Evolutionary conservation across 176 grass and related monocot species (phyloP).

Genomic region (Cenchrus fungigraminus): DNA sequence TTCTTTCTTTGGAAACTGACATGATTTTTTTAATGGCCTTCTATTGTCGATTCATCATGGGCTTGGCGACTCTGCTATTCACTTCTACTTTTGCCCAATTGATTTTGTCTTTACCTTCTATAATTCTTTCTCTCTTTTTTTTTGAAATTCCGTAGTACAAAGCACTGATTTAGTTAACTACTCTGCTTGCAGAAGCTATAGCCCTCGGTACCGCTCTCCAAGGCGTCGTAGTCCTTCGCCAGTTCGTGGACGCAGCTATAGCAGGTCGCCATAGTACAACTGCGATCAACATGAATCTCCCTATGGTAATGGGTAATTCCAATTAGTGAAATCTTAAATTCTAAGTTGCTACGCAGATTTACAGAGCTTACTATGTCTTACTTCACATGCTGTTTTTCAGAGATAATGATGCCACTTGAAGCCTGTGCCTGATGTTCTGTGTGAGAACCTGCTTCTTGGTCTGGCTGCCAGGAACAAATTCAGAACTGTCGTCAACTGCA

Average conservation of each 20-base stretch:
- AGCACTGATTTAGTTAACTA: slow-evolving; percentile 30
- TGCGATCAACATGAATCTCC: slow-evolving; percentile 54
- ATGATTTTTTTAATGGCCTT: background rate
- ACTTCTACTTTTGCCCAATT: background rate
- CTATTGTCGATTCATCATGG: background rate
- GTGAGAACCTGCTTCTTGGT: slow-evolving; percentile 39
- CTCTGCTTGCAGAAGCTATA: slow-evolving; percentile 72
- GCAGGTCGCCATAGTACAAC: slow-evolving; percentile 64
- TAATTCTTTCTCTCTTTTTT: background rate
- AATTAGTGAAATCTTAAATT: background rate
- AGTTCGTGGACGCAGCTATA: slow-evolving; percentile 62
- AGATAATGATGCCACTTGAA: slow-evolving; percentile 49
- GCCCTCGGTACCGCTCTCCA: slow-evolving; percentile 84
- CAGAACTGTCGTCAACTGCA: slow-evolving; percentile 60
- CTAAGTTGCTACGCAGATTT: background rate
- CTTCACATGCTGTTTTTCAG: slow-evolving; percentile 31
- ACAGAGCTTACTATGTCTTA: background rate
- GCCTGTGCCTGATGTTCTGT: slow-evolving; percentile 17
- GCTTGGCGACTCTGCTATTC: background rate
- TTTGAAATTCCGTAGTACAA: background rate
- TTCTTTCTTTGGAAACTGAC: background rate
- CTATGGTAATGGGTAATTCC: slow-evolving; percentile 65
- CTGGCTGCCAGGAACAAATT: slow-evolving; percentile 63
- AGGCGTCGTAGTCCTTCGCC: slow-evolving; percentile 75
- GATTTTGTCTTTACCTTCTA: slow-evolving; percentile 5